Percentiles rank a stretch among this genome's conserved stretches.
phyloP scores from a whole-genome alignment of 1,284 basidiomycete genomes.

The Puccinia brachypodii region DNA sequence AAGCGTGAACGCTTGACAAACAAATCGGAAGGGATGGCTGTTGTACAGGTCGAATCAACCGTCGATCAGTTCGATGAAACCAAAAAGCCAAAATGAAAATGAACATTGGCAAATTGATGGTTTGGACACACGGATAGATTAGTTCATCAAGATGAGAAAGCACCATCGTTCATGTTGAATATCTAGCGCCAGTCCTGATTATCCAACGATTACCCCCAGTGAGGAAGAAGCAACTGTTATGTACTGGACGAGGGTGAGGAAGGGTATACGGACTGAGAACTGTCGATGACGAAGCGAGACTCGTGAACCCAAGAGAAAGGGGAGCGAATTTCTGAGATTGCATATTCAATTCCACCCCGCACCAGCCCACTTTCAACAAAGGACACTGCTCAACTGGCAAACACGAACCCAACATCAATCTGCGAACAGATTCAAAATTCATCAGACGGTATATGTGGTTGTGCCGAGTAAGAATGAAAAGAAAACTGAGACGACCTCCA shows the following conservation, averaged over 20 bases:
- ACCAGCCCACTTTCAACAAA: too few relatives aligned
- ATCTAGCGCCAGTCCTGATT: neutral
- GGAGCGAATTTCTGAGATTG: neutral
- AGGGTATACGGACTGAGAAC: too few relatives aligned
- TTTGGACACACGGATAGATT: conserved; percentile 23
- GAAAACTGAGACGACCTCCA: too few relatives aligned
- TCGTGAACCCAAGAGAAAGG: neutral
- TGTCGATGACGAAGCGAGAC: neutral
- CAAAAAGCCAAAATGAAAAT: neutral
- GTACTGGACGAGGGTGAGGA: neutral
- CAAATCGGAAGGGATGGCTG: conserved; percentile 86
- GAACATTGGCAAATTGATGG: neutral
- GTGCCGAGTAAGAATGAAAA: too few relatives aligned
- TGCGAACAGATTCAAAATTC: too few relatives aligned
- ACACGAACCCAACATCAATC: too few relatives aligned
- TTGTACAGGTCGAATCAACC: neutral
- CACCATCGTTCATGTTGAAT: conserved; percentile 37
- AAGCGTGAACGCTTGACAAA: conserved; percentile 87
- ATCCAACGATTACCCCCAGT: neutral
- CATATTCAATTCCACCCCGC: neutral
- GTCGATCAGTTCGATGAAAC: neutral
- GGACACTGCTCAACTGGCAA: too few relatives aligned
- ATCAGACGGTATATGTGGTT: too few relatives aligned
- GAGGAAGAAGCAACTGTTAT: neutral
- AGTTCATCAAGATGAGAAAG: conserved; percentile 42